Conservation (phyloP, 805 yeast species). For the Ogataea naganishii region DNA sequence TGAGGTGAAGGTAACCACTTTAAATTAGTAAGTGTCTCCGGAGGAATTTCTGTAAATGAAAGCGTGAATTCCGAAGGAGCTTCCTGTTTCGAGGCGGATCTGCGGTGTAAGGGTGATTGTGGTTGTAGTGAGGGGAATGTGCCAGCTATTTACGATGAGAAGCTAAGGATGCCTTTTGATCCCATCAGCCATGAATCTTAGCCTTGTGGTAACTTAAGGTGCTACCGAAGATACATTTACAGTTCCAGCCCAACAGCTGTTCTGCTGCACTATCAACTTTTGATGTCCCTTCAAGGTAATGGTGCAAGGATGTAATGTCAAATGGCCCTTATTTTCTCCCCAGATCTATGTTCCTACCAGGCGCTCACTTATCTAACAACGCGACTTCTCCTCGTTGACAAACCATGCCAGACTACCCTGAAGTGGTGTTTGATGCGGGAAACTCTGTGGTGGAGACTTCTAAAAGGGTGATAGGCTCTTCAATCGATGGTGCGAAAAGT, state of each 20-base stretch:
- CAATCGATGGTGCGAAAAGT: background rate
- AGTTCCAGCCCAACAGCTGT: no score
- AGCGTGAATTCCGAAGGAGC: conserved; percentile 1
- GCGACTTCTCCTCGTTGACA: background rate
- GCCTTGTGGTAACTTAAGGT: no score
- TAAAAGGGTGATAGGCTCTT: background rate
- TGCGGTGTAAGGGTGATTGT: no score
- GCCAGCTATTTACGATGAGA: no score
- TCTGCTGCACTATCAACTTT: no score
- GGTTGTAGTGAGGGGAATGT: no score
- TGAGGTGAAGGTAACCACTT: background rate
- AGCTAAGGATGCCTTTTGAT: no score
- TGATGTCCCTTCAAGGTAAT: no score
- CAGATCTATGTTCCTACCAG: background rate
- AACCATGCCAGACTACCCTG: conserved; percentile 4
- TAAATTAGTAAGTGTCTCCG: background rate
- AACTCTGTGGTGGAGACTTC: conserved; percentile 1
- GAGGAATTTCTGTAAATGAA: background rate
- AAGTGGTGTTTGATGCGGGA: conserved; percentile 4
- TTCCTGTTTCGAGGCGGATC: background rate
- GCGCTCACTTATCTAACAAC: background rate
- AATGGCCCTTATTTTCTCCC: conserved; percentile 1
- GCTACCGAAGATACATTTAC: no score
- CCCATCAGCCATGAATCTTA: no score
- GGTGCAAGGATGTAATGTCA: no score